Conservation (phyloP, 345 rosid genomes). For the Cochlearia excelsa region DNA sequence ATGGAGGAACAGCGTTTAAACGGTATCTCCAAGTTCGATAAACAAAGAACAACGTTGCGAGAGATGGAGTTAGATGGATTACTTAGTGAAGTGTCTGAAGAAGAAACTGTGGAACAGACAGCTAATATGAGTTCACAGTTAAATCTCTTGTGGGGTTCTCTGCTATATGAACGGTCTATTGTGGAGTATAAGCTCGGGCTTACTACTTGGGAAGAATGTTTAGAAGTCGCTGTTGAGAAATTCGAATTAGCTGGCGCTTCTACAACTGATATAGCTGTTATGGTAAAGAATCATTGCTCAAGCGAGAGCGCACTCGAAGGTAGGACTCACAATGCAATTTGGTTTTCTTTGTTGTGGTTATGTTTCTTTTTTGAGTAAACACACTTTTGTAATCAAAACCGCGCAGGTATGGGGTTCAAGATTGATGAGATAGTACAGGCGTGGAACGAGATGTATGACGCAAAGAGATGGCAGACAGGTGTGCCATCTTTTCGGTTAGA, state of each 20-base stretch:
- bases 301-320: conserved; percentile 82
- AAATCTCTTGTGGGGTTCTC: conserved; percentile 89
- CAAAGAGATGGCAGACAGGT: conserved; percentile 91
- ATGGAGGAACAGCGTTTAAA: conserved; percentile 80
- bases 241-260: conserved; percentile 99
- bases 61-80: conserved; percentile 68
- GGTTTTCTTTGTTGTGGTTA: neutral
- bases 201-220: conserved; percentile 97
- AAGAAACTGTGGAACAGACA: conserved; percentile 78
- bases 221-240: conserved; percentile 96
- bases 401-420: conserved; percentile 82
- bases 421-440: conserved; percentile 97
- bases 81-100: conserved; percentile 56
- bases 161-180: conserved; percentile 90
- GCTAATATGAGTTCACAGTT: conserved; percentile 87
- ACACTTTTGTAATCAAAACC: conserved; percentile 14
- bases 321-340: no score
- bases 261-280: conserved; percentile 89
- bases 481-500: conserved; percentile 93
- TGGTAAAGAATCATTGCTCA: conserved; percentile 97
- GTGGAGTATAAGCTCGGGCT: conserved; percentile 85
- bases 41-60: conserved; percentile 53
- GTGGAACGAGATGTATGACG: conserved; percentile 99
- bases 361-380: no score
- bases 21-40: conserved; percentile 78